Conservation (phyloP, 2,329 filamentous ascomycete genomes). For the Monosporascus sp. region DNA sequence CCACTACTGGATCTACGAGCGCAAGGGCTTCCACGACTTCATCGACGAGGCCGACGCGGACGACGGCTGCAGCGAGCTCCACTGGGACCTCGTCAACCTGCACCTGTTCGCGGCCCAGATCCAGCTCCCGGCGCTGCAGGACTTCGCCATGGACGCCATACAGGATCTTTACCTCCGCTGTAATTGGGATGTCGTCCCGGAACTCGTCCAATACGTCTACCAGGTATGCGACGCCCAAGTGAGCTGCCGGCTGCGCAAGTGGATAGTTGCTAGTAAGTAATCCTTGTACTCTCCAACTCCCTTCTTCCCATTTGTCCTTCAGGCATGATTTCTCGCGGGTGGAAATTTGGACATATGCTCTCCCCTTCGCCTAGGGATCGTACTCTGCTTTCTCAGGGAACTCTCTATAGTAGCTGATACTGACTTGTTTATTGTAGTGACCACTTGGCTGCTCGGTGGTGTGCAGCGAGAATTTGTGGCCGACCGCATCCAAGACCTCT, state of each 20-base stretch:
- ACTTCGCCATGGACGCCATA: slow-evolving; percentile 52
- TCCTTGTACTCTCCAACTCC: not conserved
- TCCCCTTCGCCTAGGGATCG: too few species aligned
- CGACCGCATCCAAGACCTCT: slow-evolving; percentile 37
- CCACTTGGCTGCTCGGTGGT: slow-evolving; percentile 49
- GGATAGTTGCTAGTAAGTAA: slow-evolving; percentile 46
- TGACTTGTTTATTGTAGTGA: slow-evolving; percentile 28
- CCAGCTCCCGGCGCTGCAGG: slow-evolving; percentile 46
- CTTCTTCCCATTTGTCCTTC: not conserved
- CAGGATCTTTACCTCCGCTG: slow-evolving; percentile 55
- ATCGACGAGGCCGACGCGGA: slow-evolving; percentile 21
- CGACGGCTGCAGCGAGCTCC: slow-evolving; percentile 34
- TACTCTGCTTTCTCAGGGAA: too few species aligned
- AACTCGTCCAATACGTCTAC: slow-evolving; percentile 49
- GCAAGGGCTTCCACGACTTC: slow-evolving; percentile 19
- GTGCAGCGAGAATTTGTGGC: slow-evolving; percentile 22
- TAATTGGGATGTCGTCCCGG: slow-evolving; percentile 53
- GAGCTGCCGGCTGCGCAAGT: slow-evolving; percentile 50
- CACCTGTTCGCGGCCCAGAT: slow-evolving; percentile 54
- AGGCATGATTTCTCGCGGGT: not conserved
- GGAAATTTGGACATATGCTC: too few species aligned
- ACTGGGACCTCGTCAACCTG: slow-evolving; percentile 52
- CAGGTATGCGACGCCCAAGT: slow-evolving; percentile 45
- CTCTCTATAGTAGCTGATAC: not conserved
- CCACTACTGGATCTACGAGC: slow-evolving; percentile 27